These are phyloP conservation scores for Rutstroemia sp. DNA, from an alignment of 2,329 filamentous ascomycete genomes.

Conservation along the genomic window DNA sequence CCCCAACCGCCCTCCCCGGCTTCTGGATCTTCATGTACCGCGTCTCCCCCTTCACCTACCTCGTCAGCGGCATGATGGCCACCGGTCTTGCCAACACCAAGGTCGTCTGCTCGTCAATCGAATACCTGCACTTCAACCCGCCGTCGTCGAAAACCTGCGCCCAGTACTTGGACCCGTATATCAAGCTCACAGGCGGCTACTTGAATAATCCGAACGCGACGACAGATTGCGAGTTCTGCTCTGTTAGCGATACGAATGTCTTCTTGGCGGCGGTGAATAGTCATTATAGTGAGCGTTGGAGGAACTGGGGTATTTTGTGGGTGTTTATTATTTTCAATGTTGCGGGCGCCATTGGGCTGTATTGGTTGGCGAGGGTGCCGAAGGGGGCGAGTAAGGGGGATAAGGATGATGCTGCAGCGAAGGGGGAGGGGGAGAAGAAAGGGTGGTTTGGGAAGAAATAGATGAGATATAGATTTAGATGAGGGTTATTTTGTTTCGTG, in stretches of 20 bases:
- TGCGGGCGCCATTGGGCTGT: conserved; percentile 43
- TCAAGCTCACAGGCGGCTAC: conserved; percentile 43
- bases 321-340: conserved; percentile 43
- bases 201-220: conserved; percentile 43
- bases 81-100: conserved; percentile 61
- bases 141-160: conserved; percentile 49
- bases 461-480: not conserved
- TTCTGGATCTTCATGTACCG: conserved; percentile 89
- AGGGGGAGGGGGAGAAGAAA: not conserved
- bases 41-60: conserved; percentile 74
- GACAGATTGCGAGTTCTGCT: conserved; percentile 48
- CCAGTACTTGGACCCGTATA: conserved; percentile 49
- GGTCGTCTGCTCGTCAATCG: conserved; percentile 61
- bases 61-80: conserved; percentile 65
- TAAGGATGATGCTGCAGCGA: not conserved
- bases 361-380: conserved; percentile 43
- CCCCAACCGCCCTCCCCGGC: conserved; percentile 52
- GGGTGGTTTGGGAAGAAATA: conserved; percentile 5
- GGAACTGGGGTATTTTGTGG: conserved; percentile 55
- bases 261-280: conserved; percentile 43
- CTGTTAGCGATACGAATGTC: conserved; percentile 42
- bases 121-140: conserved; percentile 61
- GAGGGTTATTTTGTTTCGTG: no score
- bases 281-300: conserved; percentile 54
- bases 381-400: conserved; percentile 30